These are phyloP conservation scores for Cymbomonas tetramitiformis DNA, from an alignment of 139 green algal genomes.

Conservation along the genomic window DNA sequence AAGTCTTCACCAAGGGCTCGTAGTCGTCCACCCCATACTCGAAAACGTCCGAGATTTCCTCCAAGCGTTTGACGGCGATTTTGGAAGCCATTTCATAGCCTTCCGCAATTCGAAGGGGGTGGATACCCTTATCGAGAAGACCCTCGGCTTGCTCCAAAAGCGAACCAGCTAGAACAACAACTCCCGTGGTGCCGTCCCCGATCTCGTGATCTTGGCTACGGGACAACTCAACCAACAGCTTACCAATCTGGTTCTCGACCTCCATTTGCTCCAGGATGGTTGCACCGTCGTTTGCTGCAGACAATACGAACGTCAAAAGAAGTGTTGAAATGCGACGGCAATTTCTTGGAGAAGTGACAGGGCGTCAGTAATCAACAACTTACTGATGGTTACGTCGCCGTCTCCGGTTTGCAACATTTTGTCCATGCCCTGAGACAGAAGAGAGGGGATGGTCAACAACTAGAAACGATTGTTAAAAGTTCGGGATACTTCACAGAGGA, in stretches of 20 bases:
- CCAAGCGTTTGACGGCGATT: conserved; percentile 58
- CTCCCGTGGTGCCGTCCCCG: conserved; percentile 85
- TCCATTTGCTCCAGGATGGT: conserved; percentile 99
- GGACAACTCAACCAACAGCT: conserved; percentile 91
- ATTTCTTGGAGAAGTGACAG: too few species aligned
- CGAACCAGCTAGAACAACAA: conserved; percentile 61
- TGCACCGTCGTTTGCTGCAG: conserved; percentile 91
- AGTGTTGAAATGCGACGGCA: too few species aligned
- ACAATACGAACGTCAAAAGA: conserved; percentile 16
- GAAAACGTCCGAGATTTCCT: conserved; percentile 52
- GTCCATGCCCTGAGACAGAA: conserved; percentile 99
- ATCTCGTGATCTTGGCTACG: conserved; percentile 75
- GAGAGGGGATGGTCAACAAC: too few species aligned
- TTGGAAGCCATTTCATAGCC: conserved; percentile 95
- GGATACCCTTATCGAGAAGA: conserved; percentile 92
- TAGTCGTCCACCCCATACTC: conserved; percentile 65
- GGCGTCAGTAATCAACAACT: too few species aligned
- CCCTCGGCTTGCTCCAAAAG: conserved; percentile 69
- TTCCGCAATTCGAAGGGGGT: conserved; percentile 89
- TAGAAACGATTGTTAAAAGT: too few species aligned
- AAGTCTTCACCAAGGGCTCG: conserved; percentile 87
- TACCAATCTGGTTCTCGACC: conserved; percentile 97
- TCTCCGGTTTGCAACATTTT: conserved; percentile 95
- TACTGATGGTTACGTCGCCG: conserved; percentile 95
- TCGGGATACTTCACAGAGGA: too few species aligned